Evolutionary conservation across 2,329 filamentous ascomycete genomes (phyloP), one percentile per base, ranked within the genome.

Genomic region (Periconia sp.): DNA sequence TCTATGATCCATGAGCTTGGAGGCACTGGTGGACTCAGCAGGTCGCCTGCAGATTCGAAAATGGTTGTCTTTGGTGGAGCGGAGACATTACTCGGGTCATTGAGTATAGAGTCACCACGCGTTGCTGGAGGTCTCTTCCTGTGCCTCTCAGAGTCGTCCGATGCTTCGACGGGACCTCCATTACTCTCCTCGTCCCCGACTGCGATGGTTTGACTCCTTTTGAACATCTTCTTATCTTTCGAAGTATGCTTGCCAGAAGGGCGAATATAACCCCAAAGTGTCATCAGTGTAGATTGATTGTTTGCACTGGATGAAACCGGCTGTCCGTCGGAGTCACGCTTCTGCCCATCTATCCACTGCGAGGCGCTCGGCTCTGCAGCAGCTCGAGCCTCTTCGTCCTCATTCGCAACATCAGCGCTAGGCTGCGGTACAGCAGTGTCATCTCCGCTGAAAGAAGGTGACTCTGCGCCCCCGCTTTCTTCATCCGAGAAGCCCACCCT

Each of bases 31-130:
- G 94, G 94, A 65, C 92, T 95, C 28, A 99, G 80, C 3, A 99
- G 75, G 68, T 99, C 92, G 9, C 91, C 89, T 0, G 94, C 94
- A 4, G 92, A 92, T 72, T 99, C 94, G 47, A 99, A 95, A 50
- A 99, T 88, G 0, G 89, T 95, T 1, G 94, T 97, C 58, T 84
- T 87, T 0, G 94, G 94, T 4, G 94, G 94, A 6, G 89, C 86
- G 38, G 82, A 77, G 40, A 87, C 66, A 32, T 73, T 70, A 35
- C 61, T 55, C 7, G 68, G 59, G 28, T 79, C 74, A 33, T 78
- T 73, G 25, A 77, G 64, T 4, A 76, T 54, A 4, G 79, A 79
- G 46, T 79, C 75, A 6, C 79, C 79, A 40, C 77, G 69, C 4
- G 77, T 74, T 4, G 73, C 71, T 23, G 60, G 56, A 4, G 75